Conservation (phyloP, 345 rosid genomes). For the Gossypium herbaceum region DNA sequence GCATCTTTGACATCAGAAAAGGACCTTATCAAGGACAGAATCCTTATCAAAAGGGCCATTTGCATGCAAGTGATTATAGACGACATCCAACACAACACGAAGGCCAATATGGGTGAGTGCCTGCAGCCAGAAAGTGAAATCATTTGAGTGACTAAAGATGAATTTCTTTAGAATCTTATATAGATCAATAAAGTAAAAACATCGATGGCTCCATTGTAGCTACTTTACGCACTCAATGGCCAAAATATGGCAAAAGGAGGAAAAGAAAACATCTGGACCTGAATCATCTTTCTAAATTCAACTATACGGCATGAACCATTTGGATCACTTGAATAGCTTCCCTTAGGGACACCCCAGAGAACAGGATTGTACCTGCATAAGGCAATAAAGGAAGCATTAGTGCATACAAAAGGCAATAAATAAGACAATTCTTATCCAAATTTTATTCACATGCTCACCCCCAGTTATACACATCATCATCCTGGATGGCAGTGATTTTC, state of each 20-base stretch:
- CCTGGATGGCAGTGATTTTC: conserved; percentile 60
- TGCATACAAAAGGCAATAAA: neutral
- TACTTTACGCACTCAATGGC: neutral
- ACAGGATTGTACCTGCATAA: conserved; percentile 84
- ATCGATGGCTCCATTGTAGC: conserved; percentile 10
- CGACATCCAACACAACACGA: conserved; percentile 82
- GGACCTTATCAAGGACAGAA: conserved; percentile 92
- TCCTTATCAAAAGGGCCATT: conserved; percentile 70
- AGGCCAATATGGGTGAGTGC: conserved; percentile 64
- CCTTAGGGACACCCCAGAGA: conserved; percentile 96
- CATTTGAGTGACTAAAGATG: neutral
- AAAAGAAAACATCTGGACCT: conserved; percentile 44
- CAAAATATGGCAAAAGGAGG: neutral
- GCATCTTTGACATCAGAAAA: neutral
- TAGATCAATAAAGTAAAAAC: conserved; percentile 1
- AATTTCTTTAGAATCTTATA: conserved; percentile 8
- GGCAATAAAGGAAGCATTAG: conserved; percentile 16
- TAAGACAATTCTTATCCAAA: neutral
- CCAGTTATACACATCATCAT: conserved; percentile 90
- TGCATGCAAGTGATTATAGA: conserved; percentile 91
- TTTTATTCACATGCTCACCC: conserved; percentile 51
- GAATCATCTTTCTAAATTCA: conserved; percentile 94
- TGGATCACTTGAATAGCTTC: conserved; percentile 88
- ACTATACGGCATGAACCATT: conserved; percentile 63
- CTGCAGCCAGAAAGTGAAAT: conserved; percentile 34